Percentiles rank a stretch among this genome's conserved stretches.
Conservation (phyloP, 169 alveolate genomes). For the Besnoitia besnoiti region DNA sequence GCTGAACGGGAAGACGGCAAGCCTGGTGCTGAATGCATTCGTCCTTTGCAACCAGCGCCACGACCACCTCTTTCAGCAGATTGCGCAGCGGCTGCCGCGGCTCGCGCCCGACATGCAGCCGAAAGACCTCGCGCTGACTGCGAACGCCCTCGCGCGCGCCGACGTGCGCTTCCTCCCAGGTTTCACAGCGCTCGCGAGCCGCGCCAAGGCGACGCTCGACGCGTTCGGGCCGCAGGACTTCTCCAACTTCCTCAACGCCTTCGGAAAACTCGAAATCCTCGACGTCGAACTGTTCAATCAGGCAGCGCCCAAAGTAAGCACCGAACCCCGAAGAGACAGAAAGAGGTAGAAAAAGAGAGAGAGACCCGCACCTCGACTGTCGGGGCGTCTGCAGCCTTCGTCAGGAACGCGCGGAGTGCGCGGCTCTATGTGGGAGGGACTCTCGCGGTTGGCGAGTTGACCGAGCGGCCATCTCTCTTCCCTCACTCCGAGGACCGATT, state of each 20-base stretch:
- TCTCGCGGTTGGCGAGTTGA: no score
- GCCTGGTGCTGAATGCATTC: neutral
- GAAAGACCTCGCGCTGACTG: neutral
- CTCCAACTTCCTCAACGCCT: conserved; percentile 23
- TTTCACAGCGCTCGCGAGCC: neutral
- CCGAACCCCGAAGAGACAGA: neutral
- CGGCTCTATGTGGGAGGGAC: no score
- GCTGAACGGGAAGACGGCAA: neutral
- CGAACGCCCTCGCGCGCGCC: conserved; percentile 38
- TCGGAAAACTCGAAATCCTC: conserved; percentile 13
- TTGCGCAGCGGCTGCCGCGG: conserved; percentile 1
- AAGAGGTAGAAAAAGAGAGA: neutral
- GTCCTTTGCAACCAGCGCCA: neutral
- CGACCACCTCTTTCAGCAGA: neutral
- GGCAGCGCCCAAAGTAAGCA: conserved; percentile 11
- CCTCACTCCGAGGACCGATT: no score
- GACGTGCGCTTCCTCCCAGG: neutral
- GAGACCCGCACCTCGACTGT: neutral
- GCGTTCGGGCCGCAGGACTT: conserved; percentile 13
- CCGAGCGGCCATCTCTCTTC: no score
- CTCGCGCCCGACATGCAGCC: neutral
- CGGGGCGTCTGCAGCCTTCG: no score
- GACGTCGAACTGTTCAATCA: neutral
- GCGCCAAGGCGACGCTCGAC: neutral
- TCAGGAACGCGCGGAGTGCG: no score